Base-by-base conservation (phyloP, 2,329 filamentous ascomycete genomes). In the Myrmaecium sp. region DNA sequence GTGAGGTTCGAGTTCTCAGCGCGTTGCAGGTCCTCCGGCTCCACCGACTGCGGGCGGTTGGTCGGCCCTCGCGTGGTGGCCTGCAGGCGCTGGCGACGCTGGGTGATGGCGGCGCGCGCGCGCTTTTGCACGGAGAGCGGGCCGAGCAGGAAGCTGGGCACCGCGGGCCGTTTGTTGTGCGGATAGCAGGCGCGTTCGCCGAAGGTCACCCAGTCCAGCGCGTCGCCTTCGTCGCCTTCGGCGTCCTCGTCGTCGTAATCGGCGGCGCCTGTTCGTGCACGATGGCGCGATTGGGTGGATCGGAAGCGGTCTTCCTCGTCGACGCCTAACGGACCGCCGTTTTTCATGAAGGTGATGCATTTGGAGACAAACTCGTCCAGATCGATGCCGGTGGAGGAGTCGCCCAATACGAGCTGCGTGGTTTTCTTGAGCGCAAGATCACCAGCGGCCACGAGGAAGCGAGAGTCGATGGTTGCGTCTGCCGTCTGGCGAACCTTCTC, bases 291-390 rank as follows among this genome's bases (percentile, higher is more conserved):
- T 54, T 66, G 53, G 26, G 64, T 64, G 5, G 57, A 56, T 21
- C 64, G 46, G 20, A 65, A 58, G 25, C 66, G 57, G 9, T 54
- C 52, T 14, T 67, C 65, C 7, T 64, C 65, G 8, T 33, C 33
- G 14, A 35, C 31, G 2, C 32, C 33, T 1, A 34, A 29, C 9
- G 64, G 58, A 3, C 70, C 76, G 18, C 67, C 63, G 13, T 49
- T 43, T 11, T 69, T 71, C 82, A 95, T 94, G 46, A 79, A 95
- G 3, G 67, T 69, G 32, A 91, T 82, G 48, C 78, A 86, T 51
- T 91, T 92, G 1, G 79, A 78, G 9, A 95, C 70, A 42, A 95
- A 91, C 40, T 93, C 80, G 33, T 95, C 84, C 0, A 91, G 64
- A 42, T 95, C 84, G 13, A 98, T 57, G 5, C 83, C 81, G 26